Conservation (phyloP, 2,329 filamentous ascomycete species). For the Venturia aucupariae region DNA sequence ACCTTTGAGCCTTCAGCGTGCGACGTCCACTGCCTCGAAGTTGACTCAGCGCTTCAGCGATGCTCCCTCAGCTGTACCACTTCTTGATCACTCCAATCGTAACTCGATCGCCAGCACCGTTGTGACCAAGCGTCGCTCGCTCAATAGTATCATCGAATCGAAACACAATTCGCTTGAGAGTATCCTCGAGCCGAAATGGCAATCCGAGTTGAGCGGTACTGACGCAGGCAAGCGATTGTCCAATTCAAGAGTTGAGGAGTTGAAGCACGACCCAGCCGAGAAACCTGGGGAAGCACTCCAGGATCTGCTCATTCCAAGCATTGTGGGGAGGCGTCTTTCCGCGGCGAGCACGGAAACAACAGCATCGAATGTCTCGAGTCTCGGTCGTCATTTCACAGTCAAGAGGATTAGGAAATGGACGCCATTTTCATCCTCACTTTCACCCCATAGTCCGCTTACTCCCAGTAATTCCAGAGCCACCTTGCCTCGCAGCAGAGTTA, state of each 20-base stretch:
- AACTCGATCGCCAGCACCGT: not conserved
- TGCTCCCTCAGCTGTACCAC: not conserved
- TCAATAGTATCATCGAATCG: not conserved
- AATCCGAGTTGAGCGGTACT: not conserved
- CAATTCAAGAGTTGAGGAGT: not conserved
- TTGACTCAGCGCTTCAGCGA: not conserved
- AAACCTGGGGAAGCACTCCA: not conserved
- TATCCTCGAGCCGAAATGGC: not conserved
- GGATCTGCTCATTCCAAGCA: not conserved
- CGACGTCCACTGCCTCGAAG: not conserved
- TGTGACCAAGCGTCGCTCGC: not conserved
- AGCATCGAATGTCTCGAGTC: not conserved
- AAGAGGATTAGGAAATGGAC: not conserved
- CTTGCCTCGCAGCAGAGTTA: not conserved
- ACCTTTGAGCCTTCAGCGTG: not conserved
- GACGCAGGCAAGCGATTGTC: not conserved
- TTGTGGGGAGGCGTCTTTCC: not conserved
- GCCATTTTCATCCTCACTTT: not conserved
- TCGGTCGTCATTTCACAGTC: not conserved
- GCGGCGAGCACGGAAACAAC: not conserved
- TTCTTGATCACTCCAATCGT: not conserved
- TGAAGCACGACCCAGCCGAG: not conserved
- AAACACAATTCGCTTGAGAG: not conserved
- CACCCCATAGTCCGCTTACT: not conserved
- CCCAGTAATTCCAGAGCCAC: not conserved